A percentile compares a stretch with the other conserved stretches of the same genome.
phyloP scores from a whole-genome alignment of 2,329 filamentous ascomycete species.

The Tolypocladium pustulatum region DNA sequence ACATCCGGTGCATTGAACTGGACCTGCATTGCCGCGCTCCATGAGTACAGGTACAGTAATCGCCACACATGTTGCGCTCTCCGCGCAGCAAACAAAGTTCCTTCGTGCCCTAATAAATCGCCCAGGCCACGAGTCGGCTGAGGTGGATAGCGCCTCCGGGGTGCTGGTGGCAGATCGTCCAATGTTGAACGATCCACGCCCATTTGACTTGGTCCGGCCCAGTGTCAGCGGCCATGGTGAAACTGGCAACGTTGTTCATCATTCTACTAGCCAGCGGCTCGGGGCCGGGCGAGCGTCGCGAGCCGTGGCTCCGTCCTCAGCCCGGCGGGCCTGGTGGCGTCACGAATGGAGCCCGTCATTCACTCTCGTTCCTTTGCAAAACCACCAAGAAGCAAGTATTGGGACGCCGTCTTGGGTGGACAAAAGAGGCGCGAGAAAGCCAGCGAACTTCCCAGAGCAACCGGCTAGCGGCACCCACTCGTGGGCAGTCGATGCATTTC shows the following conservation, averaged over 20 bases:
- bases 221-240: neutral
- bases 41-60: neutral
- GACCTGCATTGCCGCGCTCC: neutral
- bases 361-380: neutral
- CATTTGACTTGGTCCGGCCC: neutral
- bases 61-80: neutral
- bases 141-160: neutral
- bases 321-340: conserved; percentile 1
- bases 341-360: neutral
- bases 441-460: neutral
- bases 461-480: neutral
- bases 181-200: neutral
- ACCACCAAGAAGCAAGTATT: neutral
- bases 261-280: conserved; percentile 5
- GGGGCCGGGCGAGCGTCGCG: conserved; percentile 4
- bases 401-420: neutral
- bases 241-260: neutral
- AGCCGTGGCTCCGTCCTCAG: conserved; percentile 8
- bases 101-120: neutral
- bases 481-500: neutral
- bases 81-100: neutral
- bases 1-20: neutral
- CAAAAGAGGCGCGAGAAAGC: neutral
- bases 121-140: neutral
- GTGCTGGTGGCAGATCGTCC: neutral